These are phyloP conservation scores for Anethum foeniculum DNA, from an alignment of 140 eudicot genomes.

Conservation along the genomic window DNA sequence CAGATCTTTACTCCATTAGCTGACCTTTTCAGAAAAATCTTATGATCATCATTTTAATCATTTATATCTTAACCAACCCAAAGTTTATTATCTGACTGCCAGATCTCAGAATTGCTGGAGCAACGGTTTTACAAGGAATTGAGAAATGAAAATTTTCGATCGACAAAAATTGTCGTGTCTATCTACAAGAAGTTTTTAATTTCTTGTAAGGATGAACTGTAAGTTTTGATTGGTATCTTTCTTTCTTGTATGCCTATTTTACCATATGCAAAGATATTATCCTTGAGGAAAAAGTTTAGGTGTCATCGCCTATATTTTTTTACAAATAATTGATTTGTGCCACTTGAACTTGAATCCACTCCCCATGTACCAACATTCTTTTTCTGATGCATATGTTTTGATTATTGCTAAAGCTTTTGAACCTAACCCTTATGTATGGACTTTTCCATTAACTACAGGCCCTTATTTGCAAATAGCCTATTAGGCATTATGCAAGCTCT, in stretches of 20 bases:
- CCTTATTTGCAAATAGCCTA: conserved; percentile 84
- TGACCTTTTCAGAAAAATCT: neutral
- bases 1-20: neutral
- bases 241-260: neutral
- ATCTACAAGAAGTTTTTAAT: conserved; percentile 70
- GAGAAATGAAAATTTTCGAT: conserved; percentile 57
- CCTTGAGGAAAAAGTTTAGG: neutral
- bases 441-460: conserved; percentile 44
- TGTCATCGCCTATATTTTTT: neutral
- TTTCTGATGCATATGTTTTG: neutral
- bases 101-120: conserved; percentile 84
- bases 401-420: neutral
- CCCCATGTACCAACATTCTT: neutral
- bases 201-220: conserved; percentile 93
- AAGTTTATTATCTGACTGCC: conserved; percentile 23
- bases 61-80: neutral
- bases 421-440: neutral
- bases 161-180: conserved; percentile 61
- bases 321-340: neutral
- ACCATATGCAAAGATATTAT: neutral
- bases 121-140: conserved; percentile 84
- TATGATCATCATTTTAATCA: neutral
- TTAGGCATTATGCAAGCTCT: conserved; percentile 66
- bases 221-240: conserved; percentile 18
- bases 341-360: neutral